Conservation (phyloP, 352 stramenopile genomes). For the Globisporangium abappressorium region DNA sequence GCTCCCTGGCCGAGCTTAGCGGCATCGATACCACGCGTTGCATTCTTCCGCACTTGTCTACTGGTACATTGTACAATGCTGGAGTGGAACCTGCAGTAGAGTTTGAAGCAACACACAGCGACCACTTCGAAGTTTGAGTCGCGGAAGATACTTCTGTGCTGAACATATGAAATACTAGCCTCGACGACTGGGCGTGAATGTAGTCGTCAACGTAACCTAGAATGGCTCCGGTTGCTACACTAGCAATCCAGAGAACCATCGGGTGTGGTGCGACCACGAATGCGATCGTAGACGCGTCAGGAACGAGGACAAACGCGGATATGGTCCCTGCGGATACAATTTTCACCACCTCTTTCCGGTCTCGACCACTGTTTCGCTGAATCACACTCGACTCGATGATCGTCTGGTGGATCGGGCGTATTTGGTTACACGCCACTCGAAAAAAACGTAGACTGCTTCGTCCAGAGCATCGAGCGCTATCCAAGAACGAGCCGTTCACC, state of each 20-base stretch:
- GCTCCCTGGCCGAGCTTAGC: not conserved
- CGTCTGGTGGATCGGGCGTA: slow-evolving; percentile 21
- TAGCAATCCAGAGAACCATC: slow-evolving; percentile 6
- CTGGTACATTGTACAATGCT: not conserved
- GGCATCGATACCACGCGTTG: not conserved
- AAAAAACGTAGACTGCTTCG: slow-evolving; percentile 28
- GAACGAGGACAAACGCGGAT: slow-evolving; percentile 3
- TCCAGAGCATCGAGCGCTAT: slow-evolving; percentile 14
- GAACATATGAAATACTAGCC: not conserved
- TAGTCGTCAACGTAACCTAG: slow-evolving; percentile 4
- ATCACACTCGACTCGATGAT: slow-evolving; percentile 3
- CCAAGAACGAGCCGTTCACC: slow-evolving; percentile 24
- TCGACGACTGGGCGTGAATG: not conserved
- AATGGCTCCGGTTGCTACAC: not conserved
- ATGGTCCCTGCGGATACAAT: not conserved
- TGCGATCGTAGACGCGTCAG: not conserved
- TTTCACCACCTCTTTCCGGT: not conserved
- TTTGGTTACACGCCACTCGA: slow-evolving; percentile 9
- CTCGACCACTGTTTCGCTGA: not conserved
- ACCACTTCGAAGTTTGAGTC: not conserved
- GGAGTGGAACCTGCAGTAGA: not conserved
- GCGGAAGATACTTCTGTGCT: not conserved
- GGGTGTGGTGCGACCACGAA: slow-evolving; percentile 1
- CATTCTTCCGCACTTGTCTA: not conserved
- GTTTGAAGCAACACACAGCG: slow-evolving; percentile 1